Evolutionary conservation across 2,329 filamentous ascomycete genomes (phyloP).

Genomic region (Cytospora piceae): DNA sequence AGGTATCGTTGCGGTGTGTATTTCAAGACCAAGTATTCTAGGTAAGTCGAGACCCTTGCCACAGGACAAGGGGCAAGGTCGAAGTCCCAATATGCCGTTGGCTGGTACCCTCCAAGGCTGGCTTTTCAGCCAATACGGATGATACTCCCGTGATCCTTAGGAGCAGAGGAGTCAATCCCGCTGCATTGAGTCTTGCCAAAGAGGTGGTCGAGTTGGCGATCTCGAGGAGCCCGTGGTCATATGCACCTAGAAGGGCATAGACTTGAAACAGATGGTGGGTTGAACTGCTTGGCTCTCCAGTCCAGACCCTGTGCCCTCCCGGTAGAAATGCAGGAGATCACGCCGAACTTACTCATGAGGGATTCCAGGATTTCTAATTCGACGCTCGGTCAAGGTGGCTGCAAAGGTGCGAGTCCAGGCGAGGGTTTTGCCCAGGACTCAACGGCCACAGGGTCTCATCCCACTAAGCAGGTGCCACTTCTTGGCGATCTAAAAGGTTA

Average conservation of each 20-base stretch:
- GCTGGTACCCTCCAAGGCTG: background rate
- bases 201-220: background rate
- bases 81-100: background rate
- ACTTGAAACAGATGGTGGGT: background rate
- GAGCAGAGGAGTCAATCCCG: slow-evolving; percentile 4
- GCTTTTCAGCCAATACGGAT: slow-evolving; percentile 6
- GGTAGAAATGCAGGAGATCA: background rate
- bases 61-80: background rate
- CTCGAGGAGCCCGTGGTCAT: background rate
- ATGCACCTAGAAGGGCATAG: background rate
- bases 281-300: background rate
- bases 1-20: background rate
- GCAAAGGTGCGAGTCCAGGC: background rate
- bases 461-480: background rate
- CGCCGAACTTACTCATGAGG: background rate
- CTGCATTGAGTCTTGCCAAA: slow-evolving; percentile 5
- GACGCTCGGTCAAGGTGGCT: background rate
- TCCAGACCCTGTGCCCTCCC: background rate
- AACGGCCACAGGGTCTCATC: background rate
- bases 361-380: background rate
- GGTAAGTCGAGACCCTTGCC: background rate
- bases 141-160: background rate
- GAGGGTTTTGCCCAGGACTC: background rate
- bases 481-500: slow-evolving; percentile 9
- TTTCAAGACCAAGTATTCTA: background rate